A percentile compares a stretch with the other conserved stretches of the same genome.
Conservation (phyloP, 805 yeast species). For the Metschnikowia peoriensis region DNA sequence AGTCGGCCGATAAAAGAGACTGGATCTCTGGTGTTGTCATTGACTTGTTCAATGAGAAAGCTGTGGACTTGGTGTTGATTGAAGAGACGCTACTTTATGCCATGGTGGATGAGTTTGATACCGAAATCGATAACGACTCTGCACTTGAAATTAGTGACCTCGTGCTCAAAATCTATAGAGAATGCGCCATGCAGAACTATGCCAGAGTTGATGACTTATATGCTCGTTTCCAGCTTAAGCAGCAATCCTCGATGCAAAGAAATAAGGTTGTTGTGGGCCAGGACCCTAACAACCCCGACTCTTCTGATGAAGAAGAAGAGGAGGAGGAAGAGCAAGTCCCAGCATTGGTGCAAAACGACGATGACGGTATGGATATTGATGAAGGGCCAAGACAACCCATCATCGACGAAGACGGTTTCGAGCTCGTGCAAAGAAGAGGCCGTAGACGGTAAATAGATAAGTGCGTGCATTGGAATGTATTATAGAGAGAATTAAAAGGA, state of each 20-base stretch:
- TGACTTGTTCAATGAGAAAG: conserved; percentile 66
- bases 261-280: conserved; percentile 46
- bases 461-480: background rate
- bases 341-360: conserved; percentile 2
- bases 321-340: conserved; percentile 43
- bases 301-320: conserved; percentile 44
- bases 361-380: conserved; percentile 33
- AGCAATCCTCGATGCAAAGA: conserved; percentile 32
- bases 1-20: conserved; percentile 86
- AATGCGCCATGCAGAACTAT: conserved; percentile 56
- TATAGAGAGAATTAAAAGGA: background rate
- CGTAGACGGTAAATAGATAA: conserved; percentile 32
- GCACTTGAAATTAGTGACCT: conserved; percentile 71
- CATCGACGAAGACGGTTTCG: conserved; percentile 94
- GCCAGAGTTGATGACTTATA: conserved; percentile 58
- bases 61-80: conserved; percentile 72
- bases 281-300: conserved; percentile 65
- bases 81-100: conserved; percentile 86
- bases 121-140: conserved; percentile 83
- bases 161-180: conserved; percentile 63
- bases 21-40: conserved; percentile 86
- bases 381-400: conserved; percentile 25
- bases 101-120: conserved; percentile 94
- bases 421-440: conserved; percentile 76
- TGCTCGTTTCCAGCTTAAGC: conserved; percentile 54